Percentiles rank a stretch among this genome's conserved stretches.
These are phyloP conservation scores for Hypoxylon fragiforme DNA, from an alignment of 495 filamentous ascomycete genomes.

Conservation along the genomic window DNA sequence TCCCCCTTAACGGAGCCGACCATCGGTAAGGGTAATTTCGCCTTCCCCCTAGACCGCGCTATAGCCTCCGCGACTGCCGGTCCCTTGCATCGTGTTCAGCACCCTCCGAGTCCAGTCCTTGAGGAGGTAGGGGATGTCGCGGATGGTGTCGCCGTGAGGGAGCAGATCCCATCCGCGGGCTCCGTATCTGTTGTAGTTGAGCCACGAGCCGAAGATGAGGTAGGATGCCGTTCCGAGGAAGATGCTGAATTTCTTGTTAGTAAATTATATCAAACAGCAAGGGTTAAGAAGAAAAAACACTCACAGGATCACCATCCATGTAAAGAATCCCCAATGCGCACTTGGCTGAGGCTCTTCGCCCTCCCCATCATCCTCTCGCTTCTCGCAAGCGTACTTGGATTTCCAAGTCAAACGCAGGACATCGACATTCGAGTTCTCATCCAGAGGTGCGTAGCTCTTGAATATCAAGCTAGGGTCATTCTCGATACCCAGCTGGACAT, in stretches of 20 bases:
- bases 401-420: conserved; percentile 77
- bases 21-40: too few relatives aligned
- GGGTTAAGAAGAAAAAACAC: conserved; percentile 39
- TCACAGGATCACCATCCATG: conserved; percentile 95
- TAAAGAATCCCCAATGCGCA: conserved; percentile 88
- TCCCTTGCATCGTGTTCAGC: conserved; percentile 80
- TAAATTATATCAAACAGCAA: neutral
- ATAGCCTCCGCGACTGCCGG: conserved; percentile 82
- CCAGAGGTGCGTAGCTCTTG: conserved; percentile 63
- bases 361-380: conserved; percentile 51
- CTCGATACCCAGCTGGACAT: conserved; percentile 47
- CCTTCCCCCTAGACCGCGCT: conserved; percentile 74
- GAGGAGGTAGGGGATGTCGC: conserved; percentile 88
- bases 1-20: too few relatives aligned
- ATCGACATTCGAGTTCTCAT: conserved; percentile 47
- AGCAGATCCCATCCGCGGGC: conserved; percentile 94
- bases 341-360: conserved; percentile 31
- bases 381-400: conserved; percentile 83
- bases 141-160: conserved; percentile 88
- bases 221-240: conserved; percentile 88
- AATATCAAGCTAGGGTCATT: conserved; percentile 67
- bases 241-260: conserved; percentile 53
- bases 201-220: conserved; percentile 97
- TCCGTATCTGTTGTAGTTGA: conserved; percentile 97
- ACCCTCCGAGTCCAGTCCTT: conserved; percentile 83